Percentiles rank a stretch among this genome's conserved stretches.
phyloP scores from a whole-genome alignment of 139 green algal genomes.

The Nannochloris sp. region DNA sequence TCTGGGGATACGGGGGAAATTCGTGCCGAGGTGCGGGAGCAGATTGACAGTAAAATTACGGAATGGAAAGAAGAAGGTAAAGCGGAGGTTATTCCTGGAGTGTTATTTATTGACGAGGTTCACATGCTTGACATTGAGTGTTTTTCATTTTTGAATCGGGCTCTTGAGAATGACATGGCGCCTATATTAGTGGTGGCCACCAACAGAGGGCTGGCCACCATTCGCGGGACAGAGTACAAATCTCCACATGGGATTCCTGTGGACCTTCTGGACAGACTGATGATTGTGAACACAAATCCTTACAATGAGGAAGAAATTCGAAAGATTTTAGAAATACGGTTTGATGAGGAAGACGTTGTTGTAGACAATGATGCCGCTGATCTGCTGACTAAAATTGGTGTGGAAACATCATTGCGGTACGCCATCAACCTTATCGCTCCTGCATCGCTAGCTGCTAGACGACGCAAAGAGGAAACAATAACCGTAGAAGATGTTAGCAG shows the following conservation, averaged over 20 bases:
- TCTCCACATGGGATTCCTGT: constrained; percentile 96
- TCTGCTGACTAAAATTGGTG: constrained; percentile 93
- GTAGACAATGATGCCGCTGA: constrained; percentile 80
- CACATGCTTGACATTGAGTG: constrained; percentile 99
- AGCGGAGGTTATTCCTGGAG: constrained; percentile 95
- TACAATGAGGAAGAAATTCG: constrained; percentile 92
- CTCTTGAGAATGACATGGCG: constrained; percentile 95
- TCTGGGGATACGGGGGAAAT: constrained; percentile 97
- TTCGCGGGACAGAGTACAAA: constrained; percentile 90
- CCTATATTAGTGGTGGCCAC: constrained; percentile 97
- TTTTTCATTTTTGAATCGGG: constrained; percentile 97
- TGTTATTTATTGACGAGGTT: constrained; percentile 96
- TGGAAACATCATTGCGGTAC: constrained; percentile 92
- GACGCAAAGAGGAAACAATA: constrained; percentile 76
- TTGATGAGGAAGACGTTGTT: constrained; percentile 70
- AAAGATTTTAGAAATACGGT: constrained; percentile 84
- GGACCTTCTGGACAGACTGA: constrained; percentile 94
- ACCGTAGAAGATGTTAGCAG: constrained; percentile 89
- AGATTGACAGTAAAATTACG: constrained; percentile 51
- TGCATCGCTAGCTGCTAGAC: constrained; percentile 67
- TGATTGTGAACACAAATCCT: constrained; percentile 94
- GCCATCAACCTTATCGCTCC: constrained; percentile 94
- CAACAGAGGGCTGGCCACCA: constrained; percentile 94
- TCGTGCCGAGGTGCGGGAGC: constrained; percentile 76
- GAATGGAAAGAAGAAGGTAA: constrained; percentile 99